Conservation (phyloP, 2,329 filamentous ascomycete genomes). For the Fusarium sororula region DNA sequence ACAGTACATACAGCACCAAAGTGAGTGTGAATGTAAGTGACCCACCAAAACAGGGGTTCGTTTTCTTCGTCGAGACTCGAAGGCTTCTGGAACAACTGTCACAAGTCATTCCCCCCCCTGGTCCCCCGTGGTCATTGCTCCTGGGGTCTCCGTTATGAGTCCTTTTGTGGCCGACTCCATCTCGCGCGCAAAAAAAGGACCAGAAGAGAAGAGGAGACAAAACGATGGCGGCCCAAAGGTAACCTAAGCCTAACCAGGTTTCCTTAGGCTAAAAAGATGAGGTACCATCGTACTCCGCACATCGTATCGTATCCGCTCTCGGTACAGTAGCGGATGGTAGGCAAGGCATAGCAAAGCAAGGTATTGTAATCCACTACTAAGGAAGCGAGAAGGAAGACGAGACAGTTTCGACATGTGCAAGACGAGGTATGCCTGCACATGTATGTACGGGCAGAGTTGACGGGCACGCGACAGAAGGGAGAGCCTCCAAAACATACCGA, state of each 20-base stretch:
- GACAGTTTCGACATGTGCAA: neutral
- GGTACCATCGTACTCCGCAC: neutral
- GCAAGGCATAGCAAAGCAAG: neutral
- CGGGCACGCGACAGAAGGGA: slow-evolving; percentile 13
- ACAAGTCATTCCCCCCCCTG: slow-evolving; percentile 7
- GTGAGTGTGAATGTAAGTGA: neutral
- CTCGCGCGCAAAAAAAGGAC: neutral
- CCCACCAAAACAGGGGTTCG: slow-evolving; percentile 6
- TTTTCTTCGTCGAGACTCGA: slow-evolving; percentile 15
- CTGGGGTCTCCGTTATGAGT: slow-evolving; percentile 8
- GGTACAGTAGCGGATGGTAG: slow-evolving; percentile 7
- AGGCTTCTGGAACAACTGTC: slow-evolving; percentile 38
- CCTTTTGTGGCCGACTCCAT: slow-evolving; percentile 18
- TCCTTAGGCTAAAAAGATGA: slow-evolving; percentile 13
- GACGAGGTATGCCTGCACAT: neutral
- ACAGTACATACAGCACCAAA: neutral
- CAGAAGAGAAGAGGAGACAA: neutral
- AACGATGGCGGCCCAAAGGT: slow-evolving; percentile 8
- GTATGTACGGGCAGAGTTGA: neutral
- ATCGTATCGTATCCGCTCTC: slow-evolving; percentile 28
- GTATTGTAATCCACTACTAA: slow-evolving; percentile 15
- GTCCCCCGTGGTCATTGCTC: slow-evolving; percentile 11
- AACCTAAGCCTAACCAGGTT: neutral
- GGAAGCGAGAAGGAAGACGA: slow-evolving; percentile 23
- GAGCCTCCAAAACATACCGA: neutral